These are phyloP conservation scores for Umbellularia californica DNA, from an alignment of 164 flowering plant species.

Conservation along the genomic window DNA sequence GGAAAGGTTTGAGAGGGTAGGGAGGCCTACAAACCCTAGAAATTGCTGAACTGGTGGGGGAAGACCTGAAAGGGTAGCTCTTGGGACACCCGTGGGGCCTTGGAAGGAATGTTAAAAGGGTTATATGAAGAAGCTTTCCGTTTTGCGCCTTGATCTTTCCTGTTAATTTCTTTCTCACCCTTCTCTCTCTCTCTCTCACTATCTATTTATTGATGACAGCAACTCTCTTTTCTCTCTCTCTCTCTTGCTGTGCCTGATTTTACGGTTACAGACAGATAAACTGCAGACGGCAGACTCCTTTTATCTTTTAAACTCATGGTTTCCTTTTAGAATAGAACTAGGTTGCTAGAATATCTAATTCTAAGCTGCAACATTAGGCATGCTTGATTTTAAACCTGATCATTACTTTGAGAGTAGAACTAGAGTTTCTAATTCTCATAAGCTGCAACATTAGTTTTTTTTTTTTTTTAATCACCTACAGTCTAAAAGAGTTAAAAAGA, in stretches of 20 bases:
- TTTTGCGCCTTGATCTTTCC: not conserved
- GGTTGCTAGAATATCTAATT: not conserved
- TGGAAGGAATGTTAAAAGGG: constrained; percentile 22
- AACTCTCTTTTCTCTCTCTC: not conserved
- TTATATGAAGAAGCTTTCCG: not conserved
- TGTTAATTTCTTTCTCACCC: not conserved
- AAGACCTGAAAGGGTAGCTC: constrained; percentile 7
- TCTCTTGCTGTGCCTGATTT: not conserved
- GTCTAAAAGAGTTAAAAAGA: too few species aligned
- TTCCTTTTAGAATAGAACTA: not conserved
- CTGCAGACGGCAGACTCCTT: not conserved
- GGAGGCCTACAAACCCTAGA: not conserved
- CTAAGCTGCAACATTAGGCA: not conserved
- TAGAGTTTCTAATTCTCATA: not conserved
- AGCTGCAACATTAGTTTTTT: not conserved
- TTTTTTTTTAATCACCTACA: too few species aligned
- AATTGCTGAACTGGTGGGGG: not conserved
- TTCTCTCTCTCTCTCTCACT: not conserved
- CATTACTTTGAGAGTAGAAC: not conserved
- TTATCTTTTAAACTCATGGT: not conserved
- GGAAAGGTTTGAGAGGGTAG: not conserved
- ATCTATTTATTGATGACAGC: too few species aligned
- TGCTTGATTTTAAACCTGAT: not conserved
- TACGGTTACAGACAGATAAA: constrained; percentile 4
- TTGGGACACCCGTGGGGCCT: constrained; percentile 26